phyloP scores from a whole-genome alignment of 1,139 yeast genomes.

The Trichomonascaceae sp. region DNA sequence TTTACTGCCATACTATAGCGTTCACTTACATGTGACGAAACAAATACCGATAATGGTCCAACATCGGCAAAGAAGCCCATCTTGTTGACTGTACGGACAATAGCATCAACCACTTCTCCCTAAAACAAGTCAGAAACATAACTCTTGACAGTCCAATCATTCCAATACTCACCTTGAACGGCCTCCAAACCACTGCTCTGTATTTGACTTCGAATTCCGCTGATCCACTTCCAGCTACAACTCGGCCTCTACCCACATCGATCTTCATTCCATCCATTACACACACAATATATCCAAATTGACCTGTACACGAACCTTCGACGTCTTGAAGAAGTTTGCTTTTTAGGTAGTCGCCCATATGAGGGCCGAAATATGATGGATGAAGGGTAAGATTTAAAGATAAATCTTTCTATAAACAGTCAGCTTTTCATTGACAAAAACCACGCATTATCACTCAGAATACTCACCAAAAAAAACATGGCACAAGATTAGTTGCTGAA shows the following conservation, averaged over 20 bases:
- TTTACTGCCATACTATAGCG: background rate
- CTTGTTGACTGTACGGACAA: slow-evolving; percentile 88
- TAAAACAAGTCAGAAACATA: slow-evolving; percentile 7
- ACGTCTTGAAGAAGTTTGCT: slow-evolving; percentile 90
- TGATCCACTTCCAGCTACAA: slow-evolving; percentile 83
- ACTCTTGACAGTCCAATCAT: background rate
- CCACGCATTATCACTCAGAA: background rate
- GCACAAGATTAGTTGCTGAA: background rate
- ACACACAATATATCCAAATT: slow-evolving; percentile 94
- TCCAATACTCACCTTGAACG: slow-evolving; percentile 53
- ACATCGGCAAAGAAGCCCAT: slow-evolving; percentile 98
- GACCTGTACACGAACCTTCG: slow-evolving; percentile 98
- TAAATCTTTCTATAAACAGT: slow-evolving; percentile 55
- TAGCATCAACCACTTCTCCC: slow-evolving; percentile 97
- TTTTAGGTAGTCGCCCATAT: slow-evolving; percentile 88
- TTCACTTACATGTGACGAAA: slow-evolving; percentile 62
- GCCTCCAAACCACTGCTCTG: slow-evolving; percentile 97
- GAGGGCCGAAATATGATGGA: slow-evolving; percentile 97
- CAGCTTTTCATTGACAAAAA: background rate
- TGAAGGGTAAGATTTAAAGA: slow-evolving; percentile 88
- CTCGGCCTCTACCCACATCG: slow-evolving; percentile 91
- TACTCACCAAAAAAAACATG: slow-evolving; percentile 18
- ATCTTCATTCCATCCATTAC: slow-evolving; percentile 92
- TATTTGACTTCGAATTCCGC: slow-evolving; percentile 97
- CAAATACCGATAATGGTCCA: slow-evolving; percentile 93